Evolutionary conservation across 2,329 filamentous ascomycete genomes (phyloP).

Genomic region (Zymoseptoria ardabiliae): DNA sequence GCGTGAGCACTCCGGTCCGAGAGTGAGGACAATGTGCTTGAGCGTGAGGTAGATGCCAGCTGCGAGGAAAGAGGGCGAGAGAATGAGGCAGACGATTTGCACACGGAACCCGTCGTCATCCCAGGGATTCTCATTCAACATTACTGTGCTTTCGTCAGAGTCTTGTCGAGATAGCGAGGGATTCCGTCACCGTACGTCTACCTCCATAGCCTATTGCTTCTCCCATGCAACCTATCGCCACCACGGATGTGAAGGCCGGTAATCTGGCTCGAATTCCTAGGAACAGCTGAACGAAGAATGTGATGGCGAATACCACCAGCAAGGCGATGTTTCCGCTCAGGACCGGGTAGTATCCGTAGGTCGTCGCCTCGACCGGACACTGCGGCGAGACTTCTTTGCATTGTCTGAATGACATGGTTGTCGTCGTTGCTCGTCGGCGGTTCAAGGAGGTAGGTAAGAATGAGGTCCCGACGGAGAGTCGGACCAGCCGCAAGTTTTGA

Average conservation of each 20-base stretch:
- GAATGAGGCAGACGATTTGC: constrained; percentile 37
- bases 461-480: neutral
- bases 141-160: constrained; percentile 12
- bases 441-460: neutral
- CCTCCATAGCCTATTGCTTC: constrained; percentile 40
- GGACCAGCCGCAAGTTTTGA: neutral
- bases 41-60: constrained; percentile 43
- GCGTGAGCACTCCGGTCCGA: constrained; percentile 35
- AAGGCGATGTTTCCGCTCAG: constrained; percentile 35
- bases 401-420: constrained; percentile 9
- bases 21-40: constrained; percentile 40
- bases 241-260: constrained; percentile 35
- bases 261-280: constrained; percentile 31
- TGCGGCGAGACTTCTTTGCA: constrained; percentile 25
- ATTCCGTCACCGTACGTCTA: constrained; percentile 15
- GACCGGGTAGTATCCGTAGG: constrained; percentile 36
- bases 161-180: neutral
- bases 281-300: constrained; percentile 29
- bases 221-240: constrained; percentile 34
- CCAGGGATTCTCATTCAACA: constrained; percentile 39
- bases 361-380: constrained; percentile 32
- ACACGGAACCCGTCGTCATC: constrained; percentile 35
- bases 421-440: neutral
- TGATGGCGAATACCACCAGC: constrained; percentile 30
- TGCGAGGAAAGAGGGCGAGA: constrained; percentile 39